phyloP scores from a whole-genome alignment of 768 basidiomycete species.

The Clavaria fumosa region DNA sequence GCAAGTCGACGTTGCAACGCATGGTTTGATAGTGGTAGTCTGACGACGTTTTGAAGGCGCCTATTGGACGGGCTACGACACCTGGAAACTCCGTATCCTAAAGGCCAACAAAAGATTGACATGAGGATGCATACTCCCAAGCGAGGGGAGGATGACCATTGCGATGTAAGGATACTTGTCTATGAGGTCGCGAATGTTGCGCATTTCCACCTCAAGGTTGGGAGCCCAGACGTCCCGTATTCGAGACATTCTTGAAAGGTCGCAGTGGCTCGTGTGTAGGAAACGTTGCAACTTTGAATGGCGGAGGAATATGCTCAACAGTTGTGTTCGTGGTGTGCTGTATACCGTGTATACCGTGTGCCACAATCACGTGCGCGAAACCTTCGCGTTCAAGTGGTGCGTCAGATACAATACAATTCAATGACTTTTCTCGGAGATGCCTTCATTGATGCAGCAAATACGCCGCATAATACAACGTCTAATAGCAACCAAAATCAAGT shows the following conservation, averaged over 20 bases:
- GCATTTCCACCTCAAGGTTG: slow-evolving; percentile 89
- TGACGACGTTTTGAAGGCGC: slow-evolving; percentile 87
- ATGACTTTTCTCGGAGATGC: too few relatives aligned
- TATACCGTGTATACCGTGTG: too few relatives aligned
- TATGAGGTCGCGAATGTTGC: slow-evolving; percentile 69
- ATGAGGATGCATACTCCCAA: slow-evolving; percentile 9
- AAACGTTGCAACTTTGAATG: too few relatives aligned
- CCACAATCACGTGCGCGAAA: too few relatives aligned
- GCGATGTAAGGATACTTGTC: slow-evolving; percentile 89
- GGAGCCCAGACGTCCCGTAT: slow-evolving; percentile 94
- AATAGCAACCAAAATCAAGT: too few relatives aligned
- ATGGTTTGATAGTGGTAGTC: slow-evolving; percentile 99
- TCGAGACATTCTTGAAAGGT: slow-evolving; percentile 41
- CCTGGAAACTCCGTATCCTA: slow-evolving; percentile 99
- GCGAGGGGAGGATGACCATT: slow-evolving; percentile 46
- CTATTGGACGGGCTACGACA: slow-evolving; percentile 94
- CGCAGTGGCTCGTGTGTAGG: too few relatives aligned
- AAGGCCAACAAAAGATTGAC: slow-evolving; percentile 13
- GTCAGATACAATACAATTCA: too few relatives aligned
- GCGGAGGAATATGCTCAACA: too few relatives aligned
- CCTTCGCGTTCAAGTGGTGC: too few relatives aligned
- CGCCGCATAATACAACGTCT: too few relatives aligned
- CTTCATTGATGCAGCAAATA: too few relatives aligned
- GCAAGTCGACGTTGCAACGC: slow-evolving; percentile 96
- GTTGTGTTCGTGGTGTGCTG: too few relatives aligned